phyloP scores from a whole-genome alignment of 2,329 filamentous ascomycete species.

The Annulohypoxylon truncatum region DNA sequence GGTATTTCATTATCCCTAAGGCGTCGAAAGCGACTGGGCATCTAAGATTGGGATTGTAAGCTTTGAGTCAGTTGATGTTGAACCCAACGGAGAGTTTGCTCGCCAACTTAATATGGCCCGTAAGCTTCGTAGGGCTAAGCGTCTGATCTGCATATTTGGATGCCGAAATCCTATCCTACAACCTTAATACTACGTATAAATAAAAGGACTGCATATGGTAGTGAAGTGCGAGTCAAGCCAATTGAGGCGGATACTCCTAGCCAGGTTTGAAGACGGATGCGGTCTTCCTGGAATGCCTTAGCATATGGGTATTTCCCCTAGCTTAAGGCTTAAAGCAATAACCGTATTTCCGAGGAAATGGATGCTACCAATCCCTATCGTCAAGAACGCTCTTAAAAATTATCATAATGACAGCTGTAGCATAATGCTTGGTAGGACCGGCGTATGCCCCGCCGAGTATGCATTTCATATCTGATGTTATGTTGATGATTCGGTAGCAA shows the following conservation, averaged over 20 bases:
- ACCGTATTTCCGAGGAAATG: not conserved
- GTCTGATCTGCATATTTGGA: slow-evolving; percentile 5
- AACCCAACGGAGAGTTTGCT: slow-evolving; percentile 5
- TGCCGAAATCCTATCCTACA: not conserved
- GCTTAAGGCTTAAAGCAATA: not conserved
- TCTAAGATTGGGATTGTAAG: not conserved
- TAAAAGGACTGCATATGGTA: slow-evolving; percentile 1
- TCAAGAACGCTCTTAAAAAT: not conserved
- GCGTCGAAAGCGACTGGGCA: not conserved
- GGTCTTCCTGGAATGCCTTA: not conserved
- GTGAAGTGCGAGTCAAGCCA: slow-evolving; percentile 27
- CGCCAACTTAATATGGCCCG: not conserved
- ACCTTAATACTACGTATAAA: not conserved
- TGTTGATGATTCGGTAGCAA: not conserved
- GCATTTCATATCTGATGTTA: too few relatives aligned
- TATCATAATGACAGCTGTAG: not conserved
- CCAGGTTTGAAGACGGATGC: not conserved
- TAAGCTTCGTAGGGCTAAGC: slow-evolving; percentile 12
- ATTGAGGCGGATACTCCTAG: not conserved
- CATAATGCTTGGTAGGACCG: not conserved
- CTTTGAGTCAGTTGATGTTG: not conserved
- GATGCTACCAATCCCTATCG: not conserved
- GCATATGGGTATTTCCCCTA: not conserved
- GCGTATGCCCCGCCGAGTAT: too few relatives aligned
- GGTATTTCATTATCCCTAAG: not conserved